Percentiles rank a stretch among this genome's conserved stretches.
Evolutionary conservation across 352 stramenopile genomes (phyloP).

Genomic region (Pilasporangium apinafurcum): DNA sequence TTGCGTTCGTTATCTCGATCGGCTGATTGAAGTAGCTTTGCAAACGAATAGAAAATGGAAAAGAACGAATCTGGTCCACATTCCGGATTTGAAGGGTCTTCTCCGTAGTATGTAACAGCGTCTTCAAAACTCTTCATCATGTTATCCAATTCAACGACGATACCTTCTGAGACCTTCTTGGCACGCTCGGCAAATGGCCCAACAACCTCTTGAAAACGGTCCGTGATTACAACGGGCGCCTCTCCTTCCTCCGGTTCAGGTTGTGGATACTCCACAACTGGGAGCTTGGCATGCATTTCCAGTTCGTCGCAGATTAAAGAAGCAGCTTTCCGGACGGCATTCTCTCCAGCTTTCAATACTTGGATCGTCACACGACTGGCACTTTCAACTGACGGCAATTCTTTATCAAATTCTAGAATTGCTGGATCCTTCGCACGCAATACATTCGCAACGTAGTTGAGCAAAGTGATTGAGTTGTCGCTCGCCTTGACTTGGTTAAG

Average conservation of each 20-base stretch:
- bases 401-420: constrained; percentile 73
- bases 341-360: constrained; percentile 71
- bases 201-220: constrained; percentile 74
- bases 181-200: constrained; percentile 67
- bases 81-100: constrained; percentile 66
- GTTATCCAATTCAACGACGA: constrained; percentile 39
- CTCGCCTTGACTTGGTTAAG: constrained; percentile 81
- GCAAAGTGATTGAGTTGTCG: constrained; percentile 77
- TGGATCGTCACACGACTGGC: constrained; percentile 74
- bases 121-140: constrained; percentile 67
- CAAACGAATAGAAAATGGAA: constrained; percentile 83
- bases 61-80: constrained; percentile 75
- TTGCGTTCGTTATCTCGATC: constrained; percentile 84
- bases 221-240: constrained; percentile 30
- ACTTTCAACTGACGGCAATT: constrained; percentile 62
- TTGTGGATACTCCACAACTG: constrained; percentile 23
- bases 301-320: constrained; percentile 68
- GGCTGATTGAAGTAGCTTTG: constrained; percentile 70
- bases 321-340: constrained; percentile 64
- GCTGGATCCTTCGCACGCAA: constrained; percentile 56
- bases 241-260: constrained; percentile 12
- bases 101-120: constrained; percentile 63
- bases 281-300: constrained; percentile 57
- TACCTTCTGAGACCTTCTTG: constrained; percentile 49
- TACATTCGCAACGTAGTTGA: constrained; percentile 75